Evolutionary conservation across 1,284 basidiomycete genomes (phyloP).

Genomic region (Cerrena zonata): DNA sequence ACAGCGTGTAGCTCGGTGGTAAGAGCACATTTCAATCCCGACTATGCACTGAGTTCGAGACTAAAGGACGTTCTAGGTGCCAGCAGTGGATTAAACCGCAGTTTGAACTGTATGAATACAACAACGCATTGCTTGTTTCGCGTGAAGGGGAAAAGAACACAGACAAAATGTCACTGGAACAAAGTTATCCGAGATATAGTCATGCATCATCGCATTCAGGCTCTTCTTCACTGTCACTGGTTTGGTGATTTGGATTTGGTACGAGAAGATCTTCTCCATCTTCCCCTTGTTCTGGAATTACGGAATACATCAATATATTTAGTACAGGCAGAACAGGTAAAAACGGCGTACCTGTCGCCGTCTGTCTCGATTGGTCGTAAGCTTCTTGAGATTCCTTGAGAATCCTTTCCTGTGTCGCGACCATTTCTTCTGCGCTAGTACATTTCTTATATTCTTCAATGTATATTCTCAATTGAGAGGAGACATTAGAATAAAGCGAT

Average conservation of each 20-base stretch:
- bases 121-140: too few species aligned
- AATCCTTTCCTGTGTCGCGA: conserved; percentile 64
- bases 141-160: too few species aligned
- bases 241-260: conserved; percentile 52
- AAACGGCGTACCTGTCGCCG: conserved; percentile 38
- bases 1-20: too few species aligned
- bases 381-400: conserved; percentile 69
- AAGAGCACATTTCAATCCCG: too few species aligned
- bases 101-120: too few species aligned
- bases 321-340: not conserved
- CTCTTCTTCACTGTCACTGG: conserved; percentile 4
- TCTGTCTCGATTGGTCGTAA: conserved; percentile 47
- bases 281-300: conserved; percentile 15
- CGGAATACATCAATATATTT: conserved; percentile 1
- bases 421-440: conserved; percentile 56
- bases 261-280: conserved; percentile 47
- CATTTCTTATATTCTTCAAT: conserved; percentile 74
- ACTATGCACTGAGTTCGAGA: too few species aligned
- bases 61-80: too few species aligned
- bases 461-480: conserved; percentile 41
- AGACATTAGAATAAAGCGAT: not conserved
- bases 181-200: too few species aligned
- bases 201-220: conserved; percentile 14
- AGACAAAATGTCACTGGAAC: too few species aligned
- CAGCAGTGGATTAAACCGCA: too few species aligned